Evolutionary conservation across 768 basidiomycete species (phyloP).

Genomic region (Galerina sulciceps): DNA sequence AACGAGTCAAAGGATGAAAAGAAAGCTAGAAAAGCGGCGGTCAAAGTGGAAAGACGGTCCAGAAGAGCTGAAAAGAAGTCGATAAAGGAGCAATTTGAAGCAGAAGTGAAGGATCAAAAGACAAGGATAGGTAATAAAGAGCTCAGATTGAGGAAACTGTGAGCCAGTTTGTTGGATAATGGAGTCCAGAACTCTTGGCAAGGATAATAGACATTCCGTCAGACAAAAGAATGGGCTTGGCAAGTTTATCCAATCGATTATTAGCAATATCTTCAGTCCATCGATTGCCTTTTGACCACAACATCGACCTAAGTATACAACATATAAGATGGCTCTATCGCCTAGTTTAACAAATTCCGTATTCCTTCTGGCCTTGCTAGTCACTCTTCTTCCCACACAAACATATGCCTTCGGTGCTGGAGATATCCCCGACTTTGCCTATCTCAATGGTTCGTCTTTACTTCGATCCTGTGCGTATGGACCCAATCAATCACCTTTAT

Average conservation of each 20-base stretch:
- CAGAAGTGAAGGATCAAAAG: slow-evolving; percentile 67
- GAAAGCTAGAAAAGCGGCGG: slow-evolving; percentile 69
- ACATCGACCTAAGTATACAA: background rate
- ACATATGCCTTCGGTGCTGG: slow-evolving; percentile 64
- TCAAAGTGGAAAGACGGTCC: slow-evolving; percentile 67
- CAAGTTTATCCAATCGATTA: background rate
- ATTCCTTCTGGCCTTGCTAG: slow-evolving; percentile 38
- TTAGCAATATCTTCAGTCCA: background rate
- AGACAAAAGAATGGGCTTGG: slow-evolving; percentile 17
- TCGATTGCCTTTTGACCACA: slow-evolving; percentile 5
- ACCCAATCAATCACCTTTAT: slow-evolving; percentile 6
- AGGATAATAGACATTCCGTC: slow-evolving; percentile 15
- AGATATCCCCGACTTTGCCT: slow-evolving; percentile 75
- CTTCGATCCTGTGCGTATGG: background rate
- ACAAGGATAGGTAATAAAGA: slow-evolving; percentile 51
- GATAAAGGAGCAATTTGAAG: slow-evolving; percentile 63
- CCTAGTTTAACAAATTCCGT: slow-evolving; percentile 33
- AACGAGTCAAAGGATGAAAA: slow-evolving; percentile 80
- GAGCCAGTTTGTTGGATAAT: background rate
- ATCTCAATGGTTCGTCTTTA: slow-evolving; percentile 53
- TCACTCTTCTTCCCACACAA: slow-evolving; percentile 47
- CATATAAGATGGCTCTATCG: slow-evolving; percentile 28
- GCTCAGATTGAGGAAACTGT: slow-evolving; percentile 50
- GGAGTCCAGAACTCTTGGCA: slow-evolving; percentile 10
- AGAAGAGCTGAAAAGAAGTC: slow-evolving; percentile 72